Evolutionary conservation across 192 early-diverging fungal genomes (phyloP).

Genomic region (Entomortierella lignicola): DNA sequence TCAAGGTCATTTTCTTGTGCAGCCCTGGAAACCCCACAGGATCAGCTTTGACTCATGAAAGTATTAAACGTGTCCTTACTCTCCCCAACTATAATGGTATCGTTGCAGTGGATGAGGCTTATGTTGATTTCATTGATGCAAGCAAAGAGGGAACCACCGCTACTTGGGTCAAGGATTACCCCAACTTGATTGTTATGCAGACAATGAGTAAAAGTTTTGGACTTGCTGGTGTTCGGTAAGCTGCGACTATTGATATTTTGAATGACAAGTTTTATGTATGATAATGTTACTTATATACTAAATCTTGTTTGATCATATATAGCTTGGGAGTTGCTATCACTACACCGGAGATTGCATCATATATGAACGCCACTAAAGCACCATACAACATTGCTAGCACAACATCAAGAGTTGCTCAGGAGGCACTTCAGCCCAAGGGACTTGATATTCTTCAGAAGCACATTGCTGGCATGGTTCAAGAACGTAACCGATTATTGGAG

Average conservation of each 20-base stretch:
- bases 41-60: conserved; percentile 76
- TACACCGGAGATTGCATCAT: conserved; percentile 79
- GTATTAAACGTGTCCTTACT: conserved; percentile 76
- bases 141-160: conserved; percentile 77
- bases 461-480: conserved; percentile 63
- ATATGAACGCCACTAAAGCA: conserved; percentile 98
- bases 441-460: conserved; percentile 76
- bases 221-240: conserved; percentile 92
- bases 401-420: conserved; percentile 80
- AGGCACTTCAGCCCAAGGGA: conserved; percentile 81
- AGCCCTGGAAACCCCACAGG: conserved; percentile 99
- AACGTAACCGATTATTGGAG: conserved; percentile 77
- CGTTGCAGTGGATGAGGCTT: conserved; percentile 99
- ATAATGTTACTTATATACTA: no score
- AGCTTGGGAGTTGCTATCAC: conserved; percentile 90
- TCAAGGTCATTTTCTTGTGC: conserved; percentile 96
- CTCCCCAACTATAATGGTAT: conserved; percentile 80
- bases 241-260: no score
- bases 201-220: conserved; percentile 99
- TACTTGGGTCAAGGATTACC: conserved; percentile 83
- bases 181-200: conserved; percentile 96
- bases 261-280: no score
- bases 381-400: conserved; percentile 98
- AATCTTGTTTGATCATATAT: no score
- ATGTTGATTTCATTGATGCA: conserved; percentile 92